Evolutionary conservation across 2,329 filamentous ascomycete genomes (phyloP).

Genomic region (Colletotrichum destructivum): DNA sequence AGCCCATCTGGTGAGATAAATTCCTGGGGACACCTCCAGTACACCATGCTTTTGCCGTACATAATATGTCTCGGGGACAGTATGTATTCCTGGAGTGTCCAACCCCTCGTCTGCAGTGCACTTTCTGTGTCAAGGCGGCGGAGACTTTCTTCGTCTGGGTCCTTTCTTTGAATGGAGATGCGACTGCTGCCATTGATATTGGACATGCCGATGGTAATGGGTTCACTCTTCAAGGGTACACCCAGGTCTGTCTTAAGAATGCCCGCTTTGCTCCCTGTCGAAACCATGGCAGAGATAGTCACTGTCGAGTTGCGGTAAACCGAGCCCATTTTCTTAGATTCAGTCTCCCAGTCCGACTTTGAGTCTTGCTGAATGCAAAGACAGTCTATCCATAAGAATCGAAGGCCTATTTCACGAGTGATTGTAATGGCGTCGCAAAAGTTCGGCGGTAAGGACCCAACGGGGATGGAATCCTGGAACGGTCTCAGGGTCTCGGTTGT

Average conservation of each 20-base stretch:
- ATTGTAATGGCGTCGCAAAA: slow-evolving; percentile 35
- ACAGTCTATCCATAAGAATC: slow-evolving; percentile 44
- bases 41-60: slow-evolving; percentile 8
- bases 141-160: slow-evolving; percentile 8
- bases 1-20: slow-evolving; percentile 10
- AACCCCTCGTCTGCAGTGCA: not conserved
- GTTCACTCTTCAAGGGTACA: too few species aligned
- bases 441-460: slow-evolving; percentile 1
- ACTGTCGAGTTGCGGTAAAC: slow-evolving; percentile 33
- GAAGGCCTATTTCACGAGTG: slow-evolving; percentile 32
- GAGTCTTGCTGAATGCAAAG: slow-evolving; percentile 44
- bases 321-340: slow-evolving; percentile 34
- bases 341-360: slow-evolving; percentile 38
- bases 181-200: too few species aligned
- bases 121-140: not conserved
- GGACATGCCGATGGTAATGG: too few species aligned
- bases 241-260: not conserved
- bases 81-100: slow-evolving; percentile 25
- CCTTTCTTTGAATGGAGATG: not conserved
- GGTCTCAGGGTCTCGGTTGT: not conserved
- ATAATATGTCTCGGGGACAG: slow-evolving; percentile 19
- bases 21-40: slow-evolving; percentile 22
- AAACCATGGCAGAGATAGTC: slow-evolving; percentile 26
- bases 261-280: not conserved
- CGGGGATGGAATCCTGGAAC: slow-evolving; percentile 12